Percentiles rank a stretch among this genome's conserved stretches.
Evolutionary conservation across 106 monocot species (phyloP).

Genomic region (Apostasia shenzhenica): DNA sequence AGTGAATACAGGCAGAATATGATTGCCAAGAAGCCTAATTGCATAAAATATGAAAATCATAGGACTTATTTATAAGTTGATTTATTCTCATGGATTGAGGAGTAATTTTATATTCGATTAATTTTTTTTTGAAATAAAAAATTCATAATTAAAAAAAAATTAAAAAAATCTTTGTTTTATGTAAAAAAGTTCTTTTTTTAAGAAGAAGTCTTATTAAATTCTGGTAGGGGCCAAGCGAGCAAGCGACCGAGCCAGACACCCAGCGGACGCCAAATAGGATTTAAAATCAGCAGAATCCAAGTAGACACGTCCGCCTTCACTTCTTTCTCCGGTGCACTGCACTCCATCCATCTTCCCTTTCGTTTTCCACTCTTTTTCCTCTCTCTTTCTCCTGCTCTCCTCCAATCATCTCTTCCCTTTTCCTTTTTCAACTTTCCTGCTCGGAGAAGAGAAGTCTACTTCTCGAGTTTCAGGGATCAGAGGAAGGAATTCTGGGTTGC

Average conservation of each 20-base stretch:
- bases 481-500: neutral
- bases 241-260: too few species aligned
- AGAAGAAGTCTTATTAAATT: neutral
- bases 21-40: too few species aligned
- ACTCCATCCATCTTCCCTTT: neutral
- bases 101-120: too few species aligned
- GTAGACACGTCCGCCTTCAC: conserved; percentile 3
- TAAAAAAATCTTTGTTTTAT: too few species aligned
- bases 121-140: too few species aligned
- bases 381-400: neutral
- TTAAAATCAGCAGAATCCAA: neutral
- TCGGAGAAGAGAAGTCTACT: neutral
- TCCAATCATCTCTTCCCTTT: neutral
- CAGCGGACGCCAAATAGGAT: neutral
- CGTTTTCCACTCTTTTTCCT: conserved; percentile 4
- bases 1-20: too few species aligned
- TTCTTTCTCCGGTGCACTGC: too few species aligned
- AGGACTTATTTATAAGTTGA: too few species aligned
- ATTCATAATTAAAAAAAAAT: too few species aligned
- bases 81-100: too few species aligned
- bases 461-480: neutral
- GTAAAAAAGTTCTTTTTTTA: too few species aligned
- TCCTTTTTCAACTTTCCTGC: neutral
- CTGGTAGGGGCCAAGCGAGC: neutral
- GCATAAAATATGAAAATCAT: too few species aligned